Base-by-base conservation (phyloP, 495 filamentous ascomycete genomes). In the Gamarada debralockiae region DNA sequence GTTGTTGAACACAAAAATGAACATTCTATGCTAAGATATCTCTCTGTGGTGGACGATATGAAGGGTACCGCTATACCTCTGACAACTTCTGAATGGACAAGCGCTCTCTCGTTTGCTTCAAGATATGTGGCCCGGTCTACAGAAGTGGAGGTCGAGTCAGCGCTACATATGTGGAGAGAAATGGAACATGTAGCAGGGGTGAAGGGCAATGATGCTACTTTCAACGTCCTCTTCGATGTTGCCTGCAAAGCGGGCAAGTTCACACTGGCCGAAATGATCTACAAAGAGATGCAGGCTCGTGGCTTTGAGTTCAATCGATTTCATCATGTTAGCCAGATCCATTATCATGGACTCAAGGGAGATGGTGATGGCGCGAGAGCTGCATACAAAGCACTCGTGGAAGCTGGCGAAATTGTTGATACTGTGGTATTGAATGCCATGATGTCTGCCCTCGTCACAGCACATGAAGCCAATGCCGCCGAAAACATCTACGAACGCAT, bases 161-260 rank as follows among this genome's bases (percentile, higher is more conserved):
- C 90, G 1, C 78, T 97, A 15, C 75, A 83, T 27, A 68, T 93
- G n/a, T 97, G 91, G 90, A 81, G 82, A 50, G 80, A 90, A 58
- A 96, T 96, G 86, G 93, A 97, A 66, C 69, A 77, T 23, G 66
- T 80, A n/a, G 82, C 82, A 15, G 76, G 79, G 4, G 66, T 90
- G n/a, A 61, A 70, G 54, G 77, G 73, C 27, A 86, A 81, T 56
- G 72, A 78, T 27, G 83, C 87, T 10, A 92, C 92, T 2, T 96
- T 97, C 72, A 92, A 89, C 66, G 86, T 95, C 48, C 79, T 98
- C 24, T 96, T 96, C 57, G 89, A 96, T 62, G 78, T 88, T 14
- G 91, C 92, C 25, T 80, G 87, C 40, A 95, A 91, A 66, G 82
- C 90, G 1, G 83, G 85, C 18, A 92, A 93, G 59, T 92, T 86